Conservation (phyloP, 2,329 filamentous ascomycete genomes). For the Aspergillus udagawae region DNA sequence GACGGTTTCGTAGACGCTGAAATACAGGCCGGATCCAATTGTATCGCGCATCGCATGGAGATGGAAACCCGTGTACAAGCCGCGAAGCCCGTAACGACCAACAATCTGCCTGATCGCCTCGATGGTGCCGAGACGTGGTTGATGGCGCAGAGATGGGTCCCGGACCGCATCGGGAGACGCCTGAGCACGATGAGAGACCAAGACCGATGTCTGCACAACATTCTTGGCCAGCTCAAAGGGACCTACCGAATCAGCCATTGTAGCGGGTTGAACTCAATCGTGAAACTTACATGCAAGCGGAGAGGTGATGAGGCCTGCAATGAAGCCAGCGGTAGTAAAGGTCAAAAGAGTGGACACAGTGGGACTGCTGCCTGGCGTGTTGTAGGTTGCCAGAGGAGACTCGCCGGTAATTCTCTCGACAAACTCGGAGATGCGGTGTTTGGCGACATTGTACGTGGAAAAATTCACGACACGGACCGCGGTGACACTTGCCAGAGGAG, state of each 20-base stretch:
- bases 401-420: slow-evolving; percentile 39
- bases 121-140: slow-evolving; percentile 40
- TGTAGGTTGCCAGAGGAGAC: slow-evolving; percentile 39
- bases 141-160: slow-evolving; percentile 32
- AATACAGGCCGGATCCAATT: slow-evolving; percentile 45
- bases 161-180: slow-evolving; percentile 32
- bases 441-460: slow-evolving; percentile 43
- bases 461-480: slow-evolving; percentile 44
- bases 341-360: slow-evolving; percentile 39
- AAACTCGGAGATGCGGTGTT: slow-evolving; percentile 38
- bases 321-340: slow-evolving; percentile 40
- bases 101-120: slow-evolving; percentile 43
- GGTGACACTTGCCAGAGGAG: slow-evolving; percentile 44
- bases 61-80: slow-evolving; percentile 45
- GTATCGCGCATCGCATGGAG: slow-evolving; percentile 44
- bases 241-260: slow-evolving; percentile 24
- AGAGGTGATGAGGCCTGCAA: slow-evolving; percentile 40
- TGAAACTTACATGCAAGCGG: slow-evolving; percentile 41
- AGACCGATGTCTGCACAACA: slow-evolving; percentile 46
- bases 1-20: slow-evolving; percentile 45
- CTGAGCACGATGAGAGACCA: slow-evolving; percentile 40
- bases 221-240: slow-evolving; percentile 48
- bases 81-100: slow-evolving; percentile 39
- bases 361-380: slow-evolving; percentile 40
- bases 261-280: neutral